Percentiles rank a stretch among this genome's conserved stretches.
These are phyloP conservation scores for Nelumbo lutea DNA, from an alignment of 164 flowering plant genomes.

Conservation along the genomic window DNA sequence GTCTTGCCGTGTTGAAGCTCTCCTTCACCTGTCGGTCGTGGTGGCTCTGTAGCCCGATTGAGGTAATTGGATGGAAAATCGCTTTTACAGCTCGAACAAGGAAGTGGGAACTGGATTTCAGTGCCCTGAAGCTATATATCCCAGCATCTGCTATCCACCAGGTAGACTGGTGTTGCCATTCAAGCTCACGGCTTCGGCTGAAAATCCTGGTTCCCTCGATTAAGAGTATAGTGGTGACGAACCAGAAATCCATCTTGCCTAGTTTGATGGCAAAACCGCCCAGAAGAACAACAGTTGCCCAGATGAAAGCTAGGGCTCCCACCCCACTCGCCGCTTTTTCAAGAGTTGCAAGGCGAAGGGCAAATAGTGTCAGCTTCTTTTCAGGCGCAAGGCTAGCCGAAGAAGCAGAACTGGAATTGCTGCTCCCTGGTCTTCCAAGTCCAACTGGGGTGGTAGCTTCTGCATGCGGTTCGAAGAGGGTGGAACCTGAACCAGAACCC, in stretches of 20 bases:
- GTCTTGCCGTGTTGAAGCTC: not conserved
- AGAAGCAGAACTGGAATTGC: slow-evolving; percentile 11
- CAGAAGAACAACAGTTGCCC: slow-evolving; percentile 97
- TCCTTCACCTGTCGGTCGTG: slow-evolving; percentile 13
- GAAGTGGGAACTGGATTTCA: slow-evolving; percentile 46
- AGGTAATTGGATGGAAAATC: slow-evolving; percentile 18
- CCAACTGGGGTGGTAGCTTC: too few relatives aligned
- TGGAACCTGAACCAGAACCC: too few relatives aligned
- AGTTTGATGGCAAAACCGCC: slow-evolving; percentile 92
- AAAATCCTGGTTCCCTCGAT: slow-evolving; percentile 85
- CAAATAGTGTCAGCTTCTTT: slow-evolving; percentile 82
- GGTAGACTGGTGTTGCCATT: slow-evolving; percentile 92
- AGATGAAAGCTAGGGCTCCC: slow-evolving; percentile 87
- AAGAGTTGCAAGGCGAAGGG: slow-evolving; percentile 72
- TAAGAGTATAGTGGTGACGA: slow-evolving; percentile 61
- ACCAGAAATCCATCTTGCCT: slow-evolving; percentile 81
- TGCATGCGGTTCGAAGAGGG: too few relatives aligned
- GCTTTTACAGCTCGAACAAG: slow-evolving; percentile 23
- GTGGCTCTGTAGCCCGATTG: slow-evolving; percentile 16
- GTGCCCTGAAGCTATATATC: slow-evolving; percentile 56
- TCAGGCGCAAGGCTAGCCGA: slow-evolving; percentile 60
- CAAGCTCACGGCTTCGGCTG: slow-evolving; percentile 93
- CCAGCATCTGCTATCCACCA: slow-evolving; percentile 81
- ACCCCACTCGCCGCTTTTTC: slow-evolving; percentile 85
- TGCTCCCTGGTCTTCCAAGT: too few relatives aligned